phyloP scores from a whole-genome alignment of 768 basidiomycete species.

The Rubroboletus satanas region DNA sequence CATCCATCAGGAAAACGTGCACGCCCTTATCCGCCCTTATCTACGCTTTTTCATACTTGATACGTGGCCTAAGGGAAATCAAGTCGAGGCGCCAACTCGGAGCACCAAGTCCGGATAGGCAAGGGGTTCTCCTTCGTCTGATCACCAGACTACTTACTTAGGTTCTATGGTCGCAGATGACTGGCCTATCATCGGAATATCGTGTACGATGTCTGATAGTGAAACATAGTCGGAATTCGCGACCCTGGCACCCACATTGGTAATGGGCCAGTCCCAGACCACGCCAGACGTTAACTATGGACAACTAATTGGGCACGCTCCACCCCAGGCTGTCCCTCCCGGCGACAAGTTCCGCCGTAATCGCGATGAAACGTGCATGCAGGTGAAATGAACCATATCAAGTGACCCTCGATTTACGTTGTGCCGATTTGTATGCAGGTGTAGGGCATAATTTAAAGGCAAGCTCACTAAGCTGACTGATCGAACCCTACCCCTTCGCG shows the following conservation, averaged over 20 bases:
- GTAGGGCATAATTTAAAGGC: neutral
- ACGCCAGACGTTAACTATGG: neutral
- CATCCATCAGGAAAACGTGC: no score
- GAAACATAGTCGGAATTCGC: neutral
- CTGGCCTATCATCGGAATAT: neutral
- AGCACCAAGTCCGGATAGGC: no score
- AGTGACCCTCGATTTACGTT: neutral
- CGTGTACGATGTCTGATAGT: neutral
- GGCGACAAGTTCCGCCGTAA: neutral
- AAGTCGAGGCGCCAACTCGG: no score
- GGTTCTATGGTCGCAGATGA: neutral
- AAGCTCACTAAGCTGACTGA: neutral
- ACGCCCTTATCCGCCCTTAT: no score
- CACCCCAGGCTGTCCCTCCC: neutral
- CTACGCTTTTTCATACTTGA: no score
- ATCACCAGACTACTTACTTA: neutral
- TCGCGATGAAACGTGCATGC: neutral
- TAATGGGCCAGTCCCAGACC: no score
- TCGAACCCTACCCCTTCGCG: neutral
- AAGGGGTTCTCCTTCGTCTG: neutral
- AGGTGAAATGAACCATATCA: neutral
- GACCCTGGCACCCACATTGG: neutral
- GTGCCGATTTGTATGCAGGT: constrained; percentile 5
- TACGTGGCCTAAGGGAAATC: no score
- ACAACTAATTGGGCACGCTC: neutral